These are phyloP conservation scores for Solanum microdontum DNA, from an alignment of 257 asterid species.

Conservation along the genomic window DNA sequence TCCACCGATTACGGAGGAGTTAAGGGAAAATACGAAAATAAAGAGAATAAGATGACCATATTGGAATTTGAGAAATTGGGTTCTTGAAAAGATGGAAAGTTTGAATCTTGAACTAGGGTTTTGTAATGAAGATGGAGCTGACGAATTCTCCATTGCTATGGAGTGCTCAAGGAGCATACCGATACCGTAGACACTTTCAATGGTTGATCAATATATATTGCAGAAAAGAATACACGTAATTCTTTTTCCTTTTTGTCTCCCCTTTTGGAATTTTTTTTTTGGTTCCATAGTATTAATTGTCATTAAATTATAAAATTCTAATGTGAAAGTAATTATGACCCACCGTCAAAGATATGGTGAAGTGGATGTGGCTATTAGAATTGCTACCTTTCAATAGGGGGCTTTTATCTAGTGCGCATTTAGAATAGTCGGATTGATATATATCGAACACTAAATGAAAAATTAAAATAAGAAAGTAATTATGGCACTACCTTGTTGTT, in stretches of 20 bases:
- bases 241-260: not conserved
- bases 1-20: conserved; percentile 12
- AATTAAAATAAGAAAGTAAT: no score
- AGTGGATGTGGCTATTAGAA: not conserved
- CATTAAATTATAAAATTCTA: not conserved
- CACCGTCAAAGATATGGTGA: no score
- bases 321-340: not conserved
- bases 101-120: not conserved
- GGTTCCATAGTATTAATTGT: not conserved
- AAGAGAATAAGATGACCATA: not conserved
- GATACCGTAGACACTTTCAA: not conserved
- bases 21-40: conserved; percentile 4
- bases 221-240: not conserved
- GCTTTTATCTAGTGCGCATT: no score
- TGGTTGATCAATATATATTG: not conserved
- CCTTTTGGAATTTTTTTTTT: not conserved
- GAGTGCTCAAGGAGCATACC: not conserved
- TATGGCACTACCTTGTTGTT: not conserved
- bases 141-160: not conserved
- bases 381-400: fast-evolving
- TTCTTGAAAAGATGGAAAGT: not conserved
- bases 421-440: no score
- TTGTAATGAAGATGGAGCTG: not conserved
- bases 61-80: not conserved
- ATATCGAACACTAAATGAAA: no score